These are phyloP conservation scores for Zopfochytrium polystomum DNA, from an alignment of 371 early-diverging fungal genomes.

Conservation along the genomic window DNA sequence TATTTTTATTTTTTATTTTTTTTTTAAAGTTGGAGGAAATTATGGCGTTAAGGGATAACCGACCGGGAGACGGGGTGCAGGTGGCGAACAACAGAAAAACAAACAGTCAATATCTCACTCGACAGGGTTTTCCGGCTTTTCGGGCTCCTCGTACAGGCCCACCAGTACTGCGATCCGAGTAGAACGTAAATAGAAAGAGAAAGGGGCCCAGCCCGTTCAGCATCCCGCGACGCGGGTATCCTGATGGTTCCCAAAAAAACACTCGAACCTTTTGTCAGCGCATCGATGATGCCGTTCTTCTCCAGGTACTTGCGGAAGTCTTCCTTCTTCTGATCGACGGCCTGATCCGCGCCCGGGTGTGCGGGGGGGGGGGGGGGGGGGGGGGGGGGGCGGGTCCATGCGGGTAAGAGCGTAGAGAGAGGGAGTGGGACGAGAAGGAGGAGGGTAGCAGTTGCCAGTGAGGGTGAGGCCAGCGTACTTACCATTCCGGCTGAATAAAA, in stretches of 20 bases:
- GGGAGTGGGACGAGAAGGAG: too few relatives aligned
- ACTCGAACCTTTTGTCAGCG: constrained; percentile 50
- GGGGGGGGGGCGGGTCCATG: too few relatives aligned
- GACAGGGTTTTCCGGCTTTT: constrained; percentile 55
- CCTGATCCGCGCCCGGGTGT: constrained; percentile 23
- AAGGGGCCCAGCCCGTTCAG: too few relatives aligned
- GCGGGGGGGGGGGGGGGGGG: background rate
- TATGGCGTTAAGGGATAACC: background rate
- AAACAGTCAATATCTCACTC: constrained; percentile 34
- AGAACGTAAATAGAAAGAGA: background rate
- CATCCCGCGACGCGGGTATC: too few relatives aligned
- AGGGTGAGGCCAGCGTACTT: too few relatives aligned
- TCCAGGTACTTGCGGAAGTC: constrained; percentile 61
- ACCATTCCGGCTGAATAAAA: too few relatives aligned
- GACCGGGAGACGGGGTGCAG: background rate
- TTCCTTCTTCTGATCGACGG: constrained; percentile 58
- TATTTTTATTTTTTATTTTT: background rate
- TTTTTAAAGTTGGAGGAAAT: background rate
- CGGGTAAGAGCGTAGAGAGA: too few relatives aligned
- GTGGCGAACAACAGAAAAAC: background rate
- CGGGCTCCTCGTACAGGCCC: constrained; percentile 58
- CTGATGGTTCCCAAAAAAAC: too few relatives aligned
- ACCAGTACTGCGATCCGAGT: constrained; percentile 43
- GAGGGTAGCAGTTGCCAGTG: too few relatives aligned
- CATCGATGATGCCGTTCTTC: constrained; percentile 56